Conservation (phyloP, 169 alveolate species). For the Pseudocohnilembus persalinus region DNA sequence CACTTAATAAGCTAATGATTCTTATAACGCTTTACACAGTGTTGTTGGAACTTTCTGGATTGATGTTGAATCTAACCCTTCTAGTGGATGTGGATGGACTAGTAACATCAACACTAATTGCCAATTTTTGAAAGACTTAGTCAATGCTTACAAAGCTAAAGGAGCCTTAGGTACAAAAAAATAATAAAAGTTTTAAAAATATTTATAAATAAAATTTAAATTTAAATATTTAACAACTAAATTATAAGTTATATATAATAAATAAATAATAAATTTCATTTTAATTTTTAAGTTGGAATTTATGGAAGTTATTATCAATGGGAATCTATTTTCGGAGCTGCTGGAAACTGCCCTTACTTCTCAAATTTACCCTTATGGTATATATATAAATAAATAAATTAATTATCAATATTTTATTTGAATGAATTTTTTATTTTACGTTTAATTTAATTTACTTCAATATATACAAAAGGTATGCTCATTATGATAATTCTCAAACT, state of each 20-base stretch:
- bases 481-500: constrained; percentile 55
- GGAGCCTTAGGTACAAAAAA: constrained; percentile 29
- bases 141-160: constrained; percentile 23
- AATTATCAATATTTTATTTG: no score
- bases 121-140: constrained; percentile 42
- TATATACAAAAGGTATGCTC: no score
- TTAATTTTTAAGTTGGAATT: constrained; percentile 59
- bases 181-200: no score
- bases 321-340: constrained; percentile 60
- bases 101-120: constrained; percentile 45
- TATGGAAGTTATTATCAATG: constrained; percentile 56
- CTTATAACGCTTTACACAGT: background rate
- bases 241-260: no score
- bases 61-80: constrained; percentile 64
- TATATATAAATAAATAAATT: no score
- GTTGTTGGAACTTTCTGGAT: constrained; percentile 52
- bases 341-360: constrained; percentile 38
- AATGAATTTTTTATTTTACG: no score
- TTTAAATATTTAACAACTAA: no score
- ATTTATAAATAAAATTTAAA: no score
- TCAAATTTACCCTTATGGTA: constrained; percentile 59
- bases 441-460: no score
- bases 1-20: constrained; percentile 28
- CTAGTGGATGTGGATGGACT: constrained; percentile 52
- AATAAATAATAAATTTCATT: no score